These are phyloP conservation scores for Staphylotrichum longicolle DNA, from an alignment of 495 filamentous ascomycete species.

Conservation along the genomic window DNA sequence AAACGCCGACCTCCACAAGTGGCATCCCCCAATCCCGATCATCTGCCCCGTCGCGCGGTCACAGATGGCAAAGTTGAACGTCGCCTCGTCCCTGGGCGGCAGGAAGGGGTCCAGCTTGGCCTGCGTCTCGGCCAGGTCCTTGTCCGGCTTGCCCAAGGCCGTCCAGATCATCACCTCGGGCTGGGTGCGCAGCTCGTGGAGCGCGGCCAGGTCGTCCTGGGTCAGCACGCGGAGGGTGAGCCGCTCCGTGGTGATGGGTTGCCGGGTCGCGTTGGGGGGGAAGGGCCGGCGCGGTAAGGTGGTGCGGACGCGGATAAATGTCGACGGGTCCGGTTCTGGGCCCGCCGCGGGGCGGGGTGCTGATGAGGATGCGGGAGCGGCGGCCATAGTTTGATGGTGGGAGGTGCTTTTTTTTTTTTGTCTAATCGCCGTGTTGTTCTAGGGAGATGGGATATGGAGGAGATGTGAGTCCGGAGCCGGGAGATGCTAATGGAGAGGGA, in stretches of 20 bases:
- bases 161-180: constrained; percentile 53
- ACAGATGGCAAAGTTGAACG: constrained; percentile 45
- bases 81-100: constrained; percentile 30
- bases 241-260: constrained; percentile 41
- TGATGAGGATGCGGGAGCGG: background rate
- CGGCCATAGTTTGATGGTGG: background rate
- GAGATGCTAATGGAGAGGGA: too few species aligned
- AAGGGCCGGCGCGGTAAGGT: constrained; percentile 35
- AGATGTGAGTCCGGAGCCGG: too few species aligned
- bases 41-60: constrained; percentile 36
- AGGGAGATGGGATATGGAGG: too few species aligned
- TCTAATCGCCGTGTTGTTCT: background rate
- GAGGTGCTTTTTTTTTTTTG: background rate
- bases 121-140: constrained; percentile 35
- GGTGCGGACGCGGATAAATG: constrained; percentile 36
- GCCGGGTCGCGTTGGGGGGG: constrained; percentile 29
- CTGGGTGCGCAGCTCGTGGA: constrained; percentile 46
- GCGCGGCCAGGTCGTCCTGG: constrained; percentile 38
- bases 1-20: constrained; percentile 20
- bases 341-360: background rate
- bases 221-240: constrained; percentile 43
- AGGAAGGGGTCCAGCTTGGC: constrained; percentile 33
- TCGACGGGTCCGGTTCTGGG: constrained; percentile 2
- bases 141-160: constrained; percentile 36
- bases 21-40: constrained; percentile 42